Evolutionary conservation across 768 basidiomycete genomes (phyloP).

Genomic region (Agrocybe praecox): DNA sequence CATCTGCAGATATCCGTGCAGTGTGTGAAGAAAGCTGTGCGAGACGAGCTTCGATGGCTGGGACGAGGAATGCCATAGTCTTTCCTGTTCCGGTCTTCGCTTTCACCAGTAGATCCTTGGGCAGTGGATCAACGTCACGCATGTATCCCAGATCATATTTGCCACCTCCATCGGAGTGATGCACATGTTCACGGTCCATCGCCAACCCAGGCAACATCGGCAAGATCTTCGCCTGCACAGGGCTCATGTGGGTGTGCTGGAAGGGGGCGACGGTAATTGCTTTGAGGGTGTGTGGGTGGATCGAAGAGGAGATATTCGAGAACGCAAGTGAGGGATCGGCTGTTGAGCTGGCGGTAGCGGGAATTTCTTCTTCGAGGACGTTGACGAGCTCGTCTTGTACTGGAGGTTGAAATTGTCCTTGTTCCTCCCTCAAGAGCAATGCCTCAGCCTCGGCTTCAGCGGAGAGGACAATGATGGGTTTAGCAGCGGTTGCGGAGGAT

Average conservation of each 20-base stretch:
- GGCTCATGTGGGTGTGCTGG: slow-evolving; percentile 69
- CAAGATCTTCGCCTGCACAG: slow-evolving; percentile 82
- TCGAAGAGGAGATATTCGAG: slow-evolving; percentile 35
- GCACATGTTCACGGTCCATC: slow-evolving; percentile 43
- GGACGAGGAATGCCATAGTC: slow-evolving; percentile 86
- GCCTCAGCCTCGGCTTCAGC: background rate
- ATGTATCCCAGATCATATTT: background rate
- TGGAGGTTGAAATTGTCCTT: background rate
- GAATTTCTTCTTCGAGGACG: background rate
- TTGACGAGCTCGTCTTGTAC: background rate
- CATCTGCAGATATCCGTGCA: slow-evolving; percentile 19
- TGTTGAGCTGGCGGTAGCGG: background rate
- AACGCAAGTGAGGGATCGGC: slow-evolving; percentile 15
- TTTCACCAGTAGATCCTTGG: slow-evolving; percentile 75
- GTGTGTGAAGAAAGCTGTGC: slow-evolving; percentile 49
- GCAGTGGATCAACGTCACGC: background rate
- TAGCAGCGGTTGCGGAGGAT: background rate
- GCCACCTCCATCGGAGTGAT: slow-evolving; percentile 20
- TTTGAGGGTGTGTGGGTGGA: slow-evolving; percentile 47
- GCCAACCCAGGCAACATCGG: slow-evolving; percentile 73
- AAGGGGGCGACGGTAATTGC: slow-evolving; percentile 70
- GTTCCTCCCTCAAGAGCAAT: too few relatives aligned
- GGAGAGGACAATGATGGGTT: too few relatives aligned
- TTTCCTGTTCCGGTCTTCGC: slow-evolving; percentile 92
- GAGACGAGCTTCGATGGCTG: slow-evolving; percentile 79